phyloP scores from a whole-genome alignment of 768 basidiomycete genomes.

The Agaricus blazei region DNA sequence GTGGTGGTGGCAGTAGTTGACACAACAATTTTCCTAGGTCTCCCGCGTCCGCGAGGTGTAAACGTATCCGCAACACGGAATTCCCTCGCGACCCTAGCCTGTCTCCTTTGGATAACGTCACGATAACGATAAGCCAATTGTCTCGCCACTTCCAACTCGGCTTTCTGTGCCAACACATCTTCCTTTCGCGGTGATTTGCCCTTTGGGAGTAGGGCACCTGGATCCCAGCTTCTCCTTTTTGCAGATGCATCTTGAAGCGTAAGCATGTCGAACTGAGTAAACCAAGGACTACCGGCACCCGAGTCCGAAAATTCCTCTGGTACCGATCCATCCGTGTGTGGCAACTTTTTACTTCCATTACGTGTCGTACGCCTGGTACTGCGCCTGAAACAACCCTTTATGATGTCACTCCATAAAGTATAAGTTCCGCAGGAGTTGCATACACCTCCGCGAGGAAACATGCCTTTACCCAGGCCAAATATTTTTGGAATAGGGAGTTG shows the following conservation, averaged over 20 bases:
- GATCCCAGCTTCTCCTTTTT: background rate
- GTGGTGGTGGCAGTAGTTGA: background rate
- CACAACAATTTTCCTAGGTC: background rate
- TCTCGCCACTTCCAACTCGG: background rate
- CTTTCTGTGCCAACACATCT: background rate
- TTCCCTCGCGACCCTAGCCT: too few relatives aligned
- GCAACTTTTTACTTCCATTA: constrained; percentile 15
- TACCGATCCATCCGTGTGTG: background rate
- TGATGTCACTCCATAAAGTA: constrained; percentile 65
- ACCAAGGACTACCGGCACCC: constrained; percentile 3
- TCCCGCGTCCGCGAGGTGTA: background rate
- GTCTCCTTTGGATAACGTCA: too few relatives aligned
- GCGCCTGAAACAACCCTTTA: constrained; percentile 58
- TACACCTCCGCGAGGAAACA: constrained; percentile 60
- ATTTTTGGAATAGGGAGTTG: background rate
- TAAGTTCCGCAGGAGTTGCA: constrained; percentile 51
- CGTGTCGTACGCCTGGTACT: constrained; percentile 27
- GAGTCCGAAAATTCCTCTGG: constrained; percentile 10
- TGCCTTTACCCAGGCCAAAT: constrained; percentile 5
- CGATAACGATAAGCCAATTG: too few relatives aligned
- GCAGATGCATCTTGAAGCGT: background rate
- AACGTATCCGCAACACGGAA: background rate
- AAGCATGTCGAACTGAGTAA: background rate
- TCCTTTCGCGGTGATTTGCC: background rate
- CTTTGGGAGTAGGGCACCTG: too few relatives aligned